These are phyloP conservation scores for Martensiomyces pterosporus DNA, from an alignment of 192 early-diverging fungal genomes.

Conservation along the genomic window DNA sequence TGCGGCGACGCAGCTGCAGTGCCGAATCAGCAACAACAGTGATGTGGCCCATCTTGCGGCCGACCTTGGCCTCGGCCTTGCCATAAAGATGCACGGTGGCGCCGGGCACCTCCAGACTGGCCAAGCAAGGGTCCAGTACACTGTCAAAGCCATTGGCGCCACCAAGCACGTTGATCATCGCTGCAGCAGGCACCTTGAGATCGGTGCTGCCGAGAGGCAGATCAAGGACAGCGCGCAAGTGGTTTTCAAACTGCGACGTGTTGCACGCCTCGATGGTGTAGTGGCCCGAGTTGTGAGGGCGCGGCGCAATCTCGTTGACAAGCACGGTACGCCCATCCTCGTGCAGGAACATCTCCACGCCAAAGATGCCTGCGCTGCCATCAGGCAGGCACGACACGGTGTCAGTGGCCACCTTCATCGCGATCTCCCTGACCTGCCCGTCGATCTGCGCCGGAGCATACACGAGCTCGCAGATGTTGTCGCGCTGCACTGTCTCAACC, in stretches of 20 bases:
- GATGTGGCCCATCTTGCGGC: conserved; percentile 98
- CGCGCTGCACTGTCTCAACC: conserved; percentile 95
- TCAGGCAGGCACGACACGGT: conserved; percentile 69
- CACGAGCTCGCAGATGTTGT: conserved; percentile 94
- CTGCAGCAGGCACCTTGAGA: conserved; percentile 85
- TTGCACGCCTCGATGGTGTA: conserved; percentile 97
- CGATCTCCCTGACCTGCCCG: conserved; percentile 64
- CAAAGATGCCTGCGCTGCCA: conserved; percentile 86
- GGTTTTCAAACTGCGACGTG: conserved; percentile 97
- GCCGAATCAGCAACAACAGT: conserved; percentile 87
- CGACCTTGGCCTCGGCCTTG: conserved; percentile 81
- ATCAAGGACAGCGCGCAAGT: conserved; percentile 85
- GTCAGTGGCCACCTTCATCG: conserved; percentile 79
- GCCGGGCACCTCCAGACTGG: conserved; percentile 72
- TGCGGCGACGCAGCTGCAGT: conserved; percentile 66
- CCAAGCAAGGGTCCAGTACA: conserved; percentile 48
- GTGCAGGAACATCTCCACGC: conserved; percentile 97
- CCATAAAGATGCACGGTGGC: conserved; percentile 94
- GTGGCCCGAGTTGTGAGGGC: conserved; percentile 99
- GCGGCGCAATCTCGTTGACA: conserved; percentile 97
- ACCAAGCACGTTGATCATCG: conserved; percentile 97
- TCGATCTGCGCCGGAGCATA: conserved; percentile 96
- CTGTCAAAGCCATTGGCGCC: conserved; percentile 57
- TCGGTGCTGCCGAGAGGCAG: conserved; percentile 82
- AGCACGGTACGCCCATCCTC: conserved; percentile 73